phyloP scores from a whole-genome alignment of 2,329 filamentous ascomycete genomes.

The Zelopaecilomyces penicillatus region DNA sequence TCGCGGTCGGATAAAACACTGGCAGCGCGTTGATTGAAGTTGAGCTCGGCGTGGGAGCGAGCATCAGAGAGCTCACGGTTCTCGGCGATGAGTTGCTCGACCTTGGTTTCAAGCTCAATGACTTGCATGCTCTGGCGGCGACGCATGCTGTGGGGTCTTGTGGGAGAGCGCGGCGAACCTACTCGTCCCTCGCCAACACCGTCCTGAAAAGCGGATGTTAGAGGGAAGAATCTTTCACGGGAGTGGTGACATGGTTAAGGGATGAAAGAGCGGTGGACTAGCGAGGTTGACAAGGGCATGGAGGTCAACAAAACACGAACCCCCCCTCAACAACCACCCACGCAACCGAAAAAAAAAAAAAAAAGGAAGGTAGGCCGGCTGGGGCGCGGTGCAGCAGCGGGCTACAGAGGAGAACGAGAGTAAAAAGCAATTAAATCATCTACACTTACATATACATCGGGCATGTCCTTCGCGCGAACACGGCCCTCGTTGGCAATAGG shows the following conservation, averaged over 20 bases:
- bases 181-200: slow-evolving; percentile 83
- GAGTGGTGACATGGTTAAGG: neutral
- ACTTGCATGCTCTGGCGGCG: slow-evolving; percentile 97
- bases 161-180: slow-evolving; percentile 83
- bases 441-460: slow-evolving; percentile 79
- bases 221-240: neutral
- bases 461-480: slow-evolving; percentile 75
- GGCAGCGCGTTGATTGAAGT: slow-evolving; percentile 56
- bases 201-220: slow-evolving; percentile 49
- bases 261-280: neutral
- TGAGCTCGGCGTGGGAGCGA: slow-evolving; percentile 59
- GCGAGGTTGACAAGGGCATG: neutral
- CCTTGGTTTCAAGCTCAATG: slow-evolving; percentile 76
- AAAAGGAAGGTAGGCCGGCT: neutral
- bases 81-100: slow-evolving; percentile 79
- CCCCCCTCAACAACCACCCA: neutral
- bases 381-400: neutral
- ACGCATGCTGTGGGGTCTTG: slow-evolving; percentile 89
- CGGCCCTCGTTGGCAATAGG: slow-evolving; percentile 83
- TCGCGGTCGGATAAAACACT: slow-evolving; percentile 72
- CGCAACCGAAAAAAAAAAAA: neutral
- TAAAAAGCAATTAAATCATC: slow-evolving; percentile 4
- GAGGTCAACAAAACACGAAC: no score
- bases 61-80: slow-evolving; percentile 73
- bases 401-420: slow-evolving; percentile 4